Evolutionary conservation across 2,329 filamentous ascomycete species (phyloP).

Genomic region (Claviceps maximensis): DNA sequence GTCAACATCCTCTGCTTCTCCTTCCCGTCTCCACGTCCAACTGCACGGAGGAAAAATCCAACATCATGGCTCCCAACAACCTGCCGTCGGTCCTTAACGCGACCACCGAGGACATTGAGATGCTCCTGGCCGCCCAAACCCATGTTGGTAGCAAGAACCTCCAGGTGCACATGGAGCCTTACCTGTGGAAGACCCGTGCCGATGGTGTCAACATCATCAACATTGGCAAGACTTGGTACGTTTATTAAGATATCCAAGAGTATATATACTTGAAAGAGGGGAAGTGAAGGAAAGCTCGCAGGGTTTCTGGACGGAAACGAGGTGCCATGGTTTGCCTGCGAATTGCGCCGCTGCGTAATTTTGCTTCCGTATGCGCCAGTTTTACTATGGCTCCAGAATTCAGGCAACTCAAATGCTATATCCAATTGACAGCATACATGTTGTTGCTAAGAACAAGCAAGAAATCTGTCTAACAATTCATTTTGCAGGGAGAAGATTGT

Average conservation of each 20-base stretch:
- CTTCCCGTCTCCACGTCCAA: conserved; percentile 15
- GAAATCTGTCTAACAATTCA: conserved; percentile 5
- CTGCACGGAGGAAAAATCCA: conserved; percentile 25
- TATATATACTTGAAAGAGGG: no score
- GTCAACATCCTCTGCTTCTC: conserved; percentile 14
- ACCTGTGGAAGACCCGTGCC: conserved; percentile 98
- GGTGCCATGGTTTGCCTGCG: background rate
- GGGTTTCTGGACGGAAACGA: background rate
- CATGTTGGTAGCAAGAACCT: conserved; percentile 99
- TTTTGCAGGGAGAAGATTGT: conserved; percentile 91
- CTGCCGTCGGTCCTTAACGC: conserved; percentile 93
- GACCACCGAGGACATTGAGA: conserved; percentile 97
- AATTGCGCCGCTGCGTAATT: background rate
- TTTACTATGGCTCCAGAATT: background rate
- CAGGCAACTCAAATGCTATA: no score
- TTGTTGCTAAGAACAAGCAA: no score
- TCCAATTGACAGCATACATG: background rate
- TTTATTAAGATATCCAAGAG: conserved; percentile 6
- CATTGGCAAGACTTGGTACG: conserved; percentile 99
- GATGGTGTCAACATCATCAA: conserved; percentile 99
- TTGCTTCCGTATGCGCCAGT: background rate
- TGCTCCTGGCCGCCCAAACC: conserved; percentile 91
- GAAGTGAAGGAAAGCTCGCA: no score
- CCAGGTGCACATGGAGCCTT: conserved; percentile 98
- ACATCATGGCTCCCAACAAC: conserved; percentile 91